These are phyloP conservation scores for Lentinus brumalis DNA, from an alignment of 768 basidiomycete species.

Conservation along the genomic window DNA sequence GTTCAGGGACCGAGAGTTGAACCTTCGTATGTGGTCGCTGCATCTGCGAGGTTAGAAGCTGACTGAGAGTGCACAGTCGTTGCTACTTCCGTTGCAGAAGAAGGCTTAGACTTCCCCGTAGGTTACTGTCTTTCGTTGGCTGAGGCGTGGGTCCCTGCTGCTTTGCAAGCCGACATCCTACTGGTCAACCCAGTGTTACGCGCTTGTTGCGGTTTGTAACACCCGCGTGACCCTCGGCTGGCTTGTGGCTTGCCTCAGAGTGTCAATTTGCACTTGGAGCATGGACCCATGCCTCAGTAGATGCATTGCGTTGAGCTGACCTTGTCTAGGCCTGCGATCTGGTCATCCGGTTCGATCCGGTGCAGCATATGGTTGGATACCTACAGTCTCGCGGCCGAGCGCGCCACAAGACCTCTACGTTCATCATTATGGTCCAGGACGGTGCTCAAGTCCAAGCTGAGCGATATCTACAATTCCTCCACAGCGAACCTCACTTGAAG, in stretches of 20 bases:
- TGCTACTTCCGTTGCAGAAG: conserved; percentile 88
- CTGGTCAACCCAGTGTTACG: conserved; percentile 12
- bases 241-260: conserved; percentile 8
- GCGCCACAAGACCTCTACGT: conserved; percentile 72
- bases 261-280: conserved; percentile 2
- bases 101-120: conserved; percentile 89
- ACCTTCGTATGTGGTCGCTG: conserved; percentile 56
- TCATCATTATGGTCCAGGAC: conserved; percentile 78
- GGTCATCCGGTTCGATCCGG: conserved; percentile 81
- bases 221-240: conserved; percentile 1
- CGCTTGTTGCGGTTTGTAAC: conserved; percentile 5
- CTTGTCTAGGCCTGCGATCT: conserved; percentile 71
- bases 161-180: conserved; percentile 7
- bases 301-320: not conserved
- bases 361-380: conserved; percentile 84
- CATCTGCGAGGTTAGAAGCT: not conserved
- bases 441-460: conserved; percentile 54
- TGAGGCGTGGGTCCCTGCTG: not conserved
- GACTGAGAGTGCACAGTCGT: conserved; percentile 48
- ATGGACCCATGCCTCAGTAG: not conserved
- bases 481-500: conserved; percentile 66
- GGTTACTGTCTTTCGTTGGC: conserved; percentile 23
- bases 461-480: conserved; percentile 58
- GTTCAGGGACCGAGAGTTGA: conserved; percentile 67
- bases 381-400: conserved; percentile 90